These are phyloP conservation scores for Coniochaeta ligniaria DNA, from an alignment of 2,329 filamentous ascomycete genomes.

Conservation along the genomic window DNA sequence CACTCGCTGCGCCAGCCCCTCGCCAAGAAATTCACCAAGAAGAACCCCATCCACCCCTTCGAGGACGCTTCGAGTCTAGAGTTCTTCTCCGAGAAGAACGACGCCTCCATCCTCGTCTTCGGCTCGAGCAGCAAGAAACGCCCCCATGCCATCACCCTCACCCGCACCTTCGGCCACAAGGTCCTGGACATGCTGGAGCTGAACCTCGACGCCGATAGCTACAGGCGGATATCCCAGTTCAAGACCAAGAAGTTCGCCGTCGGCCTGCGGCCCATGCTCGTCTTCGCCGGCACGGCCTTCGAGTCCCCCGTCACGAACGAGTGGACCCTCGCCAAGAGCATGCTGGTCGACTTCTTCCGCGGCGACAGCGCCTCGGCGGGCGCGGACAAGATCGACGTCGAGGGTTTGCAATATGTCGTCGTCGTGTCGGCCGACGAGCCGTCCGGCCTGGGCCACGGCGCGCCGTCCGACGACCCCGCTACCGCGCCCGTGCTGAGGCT, in stretches of 20 bases:
- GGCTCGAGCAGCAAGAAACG: constrained; percentile 87
- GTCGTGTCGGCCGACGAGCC: constrained; percentile 69
- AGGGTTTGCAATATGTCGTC: constrained; percentile 87
- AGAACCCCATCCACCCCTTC: constrained; percentile 92
- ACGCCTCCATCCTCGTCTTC: constrained; percentile 78
- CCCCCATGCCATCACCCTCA: constrained; percentile 80
- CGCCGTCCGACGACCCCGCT: constrained; percentile 9
- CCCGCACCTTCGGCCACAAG: constrained; percentile 78
- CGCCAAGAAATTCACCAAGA: constrained; percentile 90
- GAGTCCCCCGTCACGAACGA: constrained; percentile 73
- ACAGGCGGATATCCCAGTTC: constrained; percentile 66
- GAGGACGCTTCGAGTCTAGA: constrained; percentile 82
- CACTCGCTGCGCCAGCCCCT: constrained; percentile 78
- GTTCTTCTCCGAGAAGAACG: constrained; percentile 96
- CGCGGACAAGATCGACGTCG: constrained; percentile 80
- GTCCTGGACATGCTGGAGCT: constrained; percentile 94
- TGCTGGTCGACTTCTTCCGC: constrained; percentile 87
- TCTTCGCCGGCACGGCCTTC: constrained; percentile 86
- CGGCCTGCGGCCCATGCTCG: constrained; percentile 79
- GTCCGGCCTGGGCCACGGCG: constrained; percentile 19
- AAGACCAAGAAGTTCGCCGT: constrained; percentile 69
- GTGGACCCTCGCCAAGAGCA: constrained; percentile 79
- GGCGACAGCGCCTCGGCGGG: constrained; percentile 45
- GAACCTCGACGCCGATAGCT: constrained; percentile 67
- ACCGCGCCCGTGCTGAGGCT: constrained; percentile 54